Conservation (phyloP, 2,329 filamentous ascomycete genomes). For the Neopestalotiopsis sp. region DNA sequence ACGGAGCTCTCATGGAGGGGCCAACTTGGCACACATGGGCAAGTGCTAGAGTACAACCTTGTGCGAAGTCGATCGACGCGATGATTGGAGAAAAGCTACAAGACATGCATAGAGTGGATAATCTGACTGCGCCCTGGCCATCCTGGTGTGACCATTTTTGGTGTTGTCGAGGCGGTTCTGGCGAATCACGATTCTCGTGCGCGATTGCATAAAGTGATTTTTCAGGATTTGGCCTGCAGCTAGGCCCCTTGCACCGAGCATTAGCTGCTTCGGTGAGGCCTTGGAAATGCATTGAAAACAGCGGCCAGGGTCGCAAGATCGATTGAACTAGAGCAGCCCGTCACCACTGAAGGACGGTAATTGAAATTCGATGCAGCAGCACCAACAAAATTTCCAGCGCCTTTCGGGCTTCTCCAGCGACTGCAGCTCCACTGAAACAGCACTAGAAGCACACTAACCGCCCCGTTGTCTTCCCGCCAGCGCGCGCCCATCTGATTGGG, state of each 20-base stretch:
- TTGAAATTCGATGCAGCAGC: neutral
- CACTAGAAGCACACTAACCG: constrained; percentile 1
- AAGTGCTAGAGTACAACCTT: neutral
- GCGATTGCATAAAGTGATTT: constrained; percentile 30
- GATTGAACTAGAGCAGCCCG: neutral
- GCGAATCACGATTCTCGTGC: constrained; percentile 25
- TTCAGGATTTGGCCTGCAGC: constrained; percentile 25
- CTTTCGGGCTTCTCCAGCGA: constrained; percentile 1
- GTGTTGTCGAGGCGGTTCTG: constrained; percentile 21
- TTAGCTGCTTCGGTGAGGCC: constrained; percentile 6
- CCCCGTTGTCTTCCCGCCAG: constrained; percentile 19
- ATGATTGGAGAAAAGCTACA: constrained; percentile 32
- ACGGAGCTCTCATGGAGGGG: neutral
- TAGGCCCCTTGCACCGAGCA: constrained; percentile 23
- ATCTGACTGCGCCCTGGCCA: constrained; percentile 19
- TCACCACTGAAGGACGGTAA: constrained; percentile 10
- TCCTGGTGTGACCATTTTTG: constrained; percentile 27
- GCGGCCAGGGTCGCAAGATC: neutral
- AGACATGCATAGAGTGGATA: constrained; percentile 19
- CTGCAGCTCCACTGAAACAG: constrained; percentile 8
- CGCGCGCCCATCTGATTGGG: constrained; percentile 26
- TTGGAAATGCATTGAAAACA: neutral
- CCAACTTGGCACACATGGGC: neutral
- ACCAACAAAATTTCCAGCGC: neutral
- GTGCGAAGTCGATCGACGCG: constrained; percentile 27